These are phyloP conservation scores for Trichoderma oligosporum DNA, from an alignment of 2,329 filamentous ascomycete genomes.

Conservation along the genomic window DNA sequence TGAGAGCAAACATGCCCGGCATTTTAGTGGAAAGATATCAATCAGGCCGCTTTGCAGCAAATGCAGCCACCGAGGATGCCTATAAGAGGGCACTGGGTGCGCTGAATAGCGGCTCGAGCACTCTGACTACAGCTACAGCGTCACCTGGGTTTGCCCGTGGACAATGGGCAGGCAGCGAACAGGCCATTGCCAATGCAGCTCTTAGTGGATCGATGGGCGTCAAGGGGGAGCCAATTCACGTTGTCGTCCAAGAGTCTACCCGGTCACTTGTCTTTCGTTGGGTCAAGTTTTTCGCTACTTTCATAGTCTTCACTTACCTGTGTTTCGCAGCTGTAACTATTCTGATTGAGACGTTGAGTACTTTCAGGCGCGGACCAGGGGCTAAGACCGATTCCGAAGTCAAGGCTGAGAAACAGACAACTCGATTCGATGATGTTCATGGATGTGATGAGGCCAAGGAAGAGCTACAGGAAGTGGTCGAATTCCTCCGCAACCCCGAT, in stretches of 20 bases:
- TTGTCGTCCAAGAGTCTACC: conserved; percentile 88
- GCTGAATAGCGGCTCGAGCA: conserved; percentile 31
- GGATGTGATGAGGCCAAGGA: conserved; percentile 98
- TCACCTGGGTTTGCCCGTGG: conserved; percentile 26
- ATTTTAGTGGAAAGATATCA: conserved; percentile 89
- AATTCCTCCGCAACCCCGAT: conserved; percentile 90
- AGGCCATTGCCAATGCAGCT: conserved; percentile 30
- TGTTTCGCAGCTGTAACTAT: conserved; percentile 76
- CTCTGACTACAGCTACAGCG: conserved; percentile 24
- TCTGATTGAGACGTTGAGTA: conserved; percentile 73
- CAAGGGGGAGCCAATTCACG: conserved; percentile 85
- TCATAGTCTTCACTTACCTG: conserved; percentile 74
- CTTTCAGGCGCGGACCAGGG: conserved; percentile 69
- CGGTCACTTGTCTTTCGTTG: conserved; percentile 80
- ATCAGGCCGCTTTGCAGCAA: conserved; percentile 79
- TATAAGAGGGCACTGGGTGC: conserved; percentile 68
- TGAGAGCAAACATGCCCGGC: conserved; percentile 88
- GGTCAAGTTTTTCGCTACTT: conserved; percentile 81
- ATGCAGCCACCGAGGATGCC: conserved; percentile 69
- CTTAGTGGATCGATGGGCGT: conserved; percentile 51
- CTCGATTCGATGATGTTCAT: conserved; percentile 89
- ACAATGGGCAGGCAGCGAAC: conserved; percentile 32
- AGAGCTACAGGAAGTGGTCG: conserved; percentile 92
- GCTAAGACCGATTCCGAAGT: conserved; percentile 75
- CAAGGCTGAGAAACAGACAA: conserved; percentile 87